A percentile compares a stretch with the other conserved stretches of the same genome.
phyloP scores from a whole-genome alignment of 2,329 filamentous ascomycete genomes.

The Zymoseptoria ardabiliae region DNA sequence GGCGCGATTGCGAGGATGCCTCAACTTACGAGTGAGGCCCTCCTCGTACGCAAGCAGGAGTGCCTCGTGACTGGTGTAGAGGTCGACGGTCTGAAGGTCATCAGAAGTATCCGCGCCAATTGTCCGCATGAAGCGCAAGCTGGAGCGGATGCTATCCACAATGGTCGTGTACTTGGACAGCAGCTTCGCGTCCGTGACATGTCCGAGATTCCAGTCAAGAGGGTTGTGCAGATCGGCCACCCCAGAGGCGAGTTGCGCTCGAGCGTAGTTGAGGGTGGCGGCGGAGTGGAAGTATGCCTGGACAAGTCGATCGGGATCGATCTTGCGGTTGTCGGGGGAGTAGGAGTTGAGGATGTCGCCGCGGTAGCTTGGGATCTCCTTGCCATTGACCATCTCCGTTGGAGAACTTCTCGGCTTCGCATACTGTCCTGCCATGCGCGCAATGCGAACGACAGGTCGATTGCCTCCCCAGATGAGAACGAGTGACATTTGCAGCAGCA shows the following conservation, averaged over 20 bases:
- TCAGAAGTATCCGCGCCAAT: constrained; percentile 81
- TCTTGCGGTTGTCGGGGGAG: constrained; percentile 62
- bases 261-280: constrained; percentile 87
- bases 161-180: constrained; percentile 81
- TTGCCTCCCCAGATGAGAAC: constrained; percentile 84
- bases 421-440: constrained; percentile 94
- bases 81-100: constrained; percentile 82
- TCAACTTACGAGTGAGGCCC: constrained; percentile 68
- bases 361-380: constrained; percentile 79
- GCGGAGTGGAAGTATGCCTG: constrained; percentile 94
- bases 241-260: constrained; percentile 73
- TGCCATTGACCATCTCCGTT: constrained; percentile 72
- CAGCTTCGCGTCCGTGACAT: constrained; percentile 75
- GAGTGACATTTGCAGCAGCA: constrained; percentile 92
- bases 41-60: constrained; percentile 93
- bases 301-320: constrained; percentile 78
- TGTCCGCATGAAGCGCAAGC: constrained; percentile 81
- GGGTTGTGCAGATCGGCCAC: constrained; percentile 91
- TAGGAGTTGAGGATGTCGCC: constrained; percentile 95
- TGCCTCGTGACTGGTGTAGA: constrained; percentile 93
- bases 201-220: constrained; percentile 88
- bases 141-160: constrained; percentile 76
- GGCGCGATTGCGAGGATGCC: constrained; percentile 49
- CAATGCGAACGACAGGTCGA: constrained; percentile 83
- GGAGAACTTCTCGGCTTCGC: constrained; percentile 90